These are phyloP conservation scores for Tetratostichococcus sp. DNA, from an alignment of 139 green algal species.

Conservation along the genomic window DNA sequence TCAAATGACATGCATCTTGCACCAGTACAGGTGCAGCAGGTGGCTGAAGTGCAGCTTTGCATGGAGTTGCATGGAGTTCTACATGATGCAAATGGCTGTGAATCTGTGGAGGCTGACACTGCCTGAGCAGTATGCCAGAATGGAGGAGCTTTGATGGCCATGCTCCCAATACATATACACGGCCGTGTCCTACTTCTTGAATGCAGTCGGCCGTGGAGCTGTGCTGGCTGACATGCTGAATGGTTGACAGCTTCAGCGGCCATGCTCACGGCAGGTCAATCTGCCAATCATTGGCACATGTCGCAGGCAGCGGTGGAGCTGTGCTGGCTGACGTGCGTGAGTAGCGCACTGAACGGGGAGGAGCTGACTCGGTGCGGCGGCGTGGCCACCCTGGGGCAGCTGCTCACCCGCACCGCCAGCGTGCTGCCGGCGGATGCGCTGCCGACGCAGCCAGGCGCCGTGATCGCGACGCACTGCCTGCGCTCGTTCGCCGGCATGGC, in stretches of 20 bases:
- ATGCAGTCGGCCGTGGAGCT: slow-evolving; percentile 72
- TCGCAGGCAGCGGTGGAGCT: slow-evolving; percentile 77
- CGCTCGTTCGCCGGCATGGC: slow-evolving; percentile 67
- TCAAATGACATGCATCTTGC: not conserved
- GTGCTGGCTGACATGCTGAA: slow-evolving; percentile 87
- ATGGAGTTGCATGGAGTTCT: too few species aligned
- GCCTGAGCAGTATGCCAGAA: too few species aligned
- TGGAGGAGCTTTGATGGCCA: too few species aligned
- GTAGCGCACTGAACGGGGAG: slow-evolving; percentile 75
- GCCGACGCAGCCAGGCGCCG: slow-evolving; percentile 30
- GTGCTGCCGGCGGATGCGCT: slow-evolving; percentile 53
- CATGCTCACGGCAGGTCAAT: too few species aligned
- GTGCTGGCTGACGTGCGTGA: slow-evolving; percentile 83
- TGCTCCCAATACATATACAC: too few species aligned
- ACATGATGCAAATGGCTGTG: too few species aligned
- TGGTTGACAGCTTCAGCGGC: too few species aligned
- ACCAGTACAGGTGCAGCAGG: too few species aligned
- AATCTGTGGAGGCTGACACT: too few species aligned
- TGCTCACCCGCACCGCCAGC: slow-evolving; percentile 69
- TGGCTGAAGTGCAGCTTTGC: too few species aligned
- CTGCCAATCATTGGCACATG: too few species aligned
- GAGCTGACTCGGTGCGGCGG: slow-evolving; percentile 81
- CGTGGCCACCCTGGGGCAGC: slow-evolving; percentile 49
- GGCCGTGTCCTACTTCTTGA: slow-evolving; percentile 8
- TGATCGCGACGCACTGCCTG: slow-evolving; percentile 54